Evolutionary conservation across 2,329 filamentous ascomycete species (phyloP).

Genomic region (Orbilia blumenaviensis): DNA sequence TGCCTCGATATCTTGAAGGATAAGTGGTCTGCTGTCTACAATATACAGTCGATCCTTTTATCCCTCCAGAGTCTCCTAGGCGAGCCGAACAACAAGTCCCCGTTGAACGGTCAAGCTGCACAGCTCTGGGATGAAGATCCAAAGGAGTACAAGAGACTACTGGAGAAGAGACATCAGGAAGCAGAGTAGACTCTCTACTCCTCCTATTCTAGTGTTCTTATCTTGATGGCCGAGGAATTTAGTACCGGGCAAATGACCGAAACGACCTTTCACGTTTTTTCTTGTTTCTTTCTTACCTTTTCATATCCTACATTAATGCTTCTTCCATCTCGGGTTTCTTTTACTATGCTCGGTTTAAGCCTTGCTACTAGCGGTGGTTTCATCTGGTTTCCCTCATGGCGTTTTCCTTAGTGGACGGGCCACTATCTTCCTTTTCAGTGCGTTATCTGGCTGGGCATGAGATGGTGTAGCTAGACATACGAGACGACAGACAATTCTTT

Average conservation of each 20-base stretch:
- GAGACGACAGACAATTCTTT: not conserved
- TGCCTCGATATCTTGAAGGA: slow-evolving; percentile 96
- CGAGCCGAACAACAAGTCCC: slow-evolving; percentile 96
- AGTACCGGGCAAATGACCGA: slow-evolving; percentile 18
- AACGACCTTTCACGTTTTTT: slow-evolving; percentile 22
- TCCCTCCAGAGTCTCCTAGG: slow-evolving; percentile 94
- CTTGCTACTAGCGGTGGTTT: slow-evolving; percentile 9
- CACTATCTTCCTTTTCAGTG: not conserved
- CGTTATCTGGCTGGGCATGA: not conserved
- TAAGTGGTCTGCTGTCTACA: slow-evolving; percentile 98
- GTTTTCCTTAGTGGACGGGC: slow-evolving; percentile 8
- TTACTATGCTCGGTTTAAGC: slow-evolving; percentile 15
- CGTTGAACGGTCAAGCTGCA: slow-evolving; percentile 93
- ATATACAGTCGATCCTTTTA: slow-evolving; percentile 89
- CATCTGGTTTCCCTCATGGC: slow-evolving; percentile 12
- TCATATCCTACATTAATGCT: not conserved
- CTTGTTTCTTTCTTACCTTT: not conserved
- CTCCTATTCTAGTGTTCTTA: not conserved
- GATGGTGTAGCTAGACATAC: slow-evolving; percentile 17
- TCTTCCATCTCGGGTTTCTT: not conserved
- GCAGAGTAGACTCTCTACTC: slow-evolving; percentile 60
- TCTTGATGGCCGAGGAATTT: not conserved
- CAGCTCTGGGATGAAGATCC: slow-evolving; percentile 92
- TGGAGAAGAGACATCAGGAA: slow-evolving; percentile 71
- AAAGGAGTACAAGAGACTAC: slow-evolving; percentile 82